Percentiles rank a stretch among this genome's conserved stretches.
Evolutionary conservation across 805 yeast genomes (phyloP).

Genomic region (Metschnikowia similis): DNA sequence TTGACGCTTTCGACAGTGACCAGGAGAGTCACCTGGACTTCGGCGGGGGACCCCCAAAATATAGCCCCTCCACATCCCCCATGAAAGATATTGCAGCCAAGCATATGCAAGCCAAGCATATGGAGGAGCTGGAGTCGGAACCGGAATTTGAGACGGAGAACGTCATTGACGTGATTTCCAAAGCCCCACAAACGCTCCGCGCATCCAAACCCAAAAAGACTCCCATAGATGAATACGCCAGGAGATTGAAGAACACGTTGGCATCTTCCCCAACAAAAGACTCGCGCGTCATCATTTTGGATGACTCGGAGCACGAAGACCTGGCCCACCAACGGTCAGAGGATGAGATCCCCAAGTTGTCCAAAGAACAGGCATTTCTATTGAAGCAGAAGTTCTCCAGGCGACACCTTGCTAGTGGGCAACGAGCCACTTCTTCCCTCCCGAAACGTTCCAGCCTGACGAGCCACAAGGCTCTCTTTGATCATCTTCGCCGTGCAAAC

Average conservation of each 20-base stretch:
- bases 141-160: conserved; percentile 9
- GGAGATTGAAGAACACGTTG: conserved; percentile 25
- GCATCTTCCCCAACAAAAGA: conserved; percentile 23
- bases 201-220: conserved; percentile 7
- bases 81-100: conserved; percentile 4
- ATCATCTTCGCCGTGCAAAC: conserved; percentile 39
- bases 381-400: conserved; percentile 31
- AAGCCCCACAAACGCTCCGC: conserved; percentile 1
- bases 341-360: conserved; percentile 25
- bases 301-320: conserved; percentile 25
- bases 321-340: conserved; percentile 3
- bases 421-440: conserved; percentile 1
- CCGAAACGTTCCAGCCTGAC: conserved; percentile 2
- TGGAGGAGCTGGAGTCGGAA: conserved; percentile 6
- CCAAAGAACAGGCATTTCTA: conserved; percentile 30
- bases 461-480: conserved; percentile 26
- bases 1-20: conserved; percentile 31
- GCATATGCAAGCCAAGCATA: neutral
- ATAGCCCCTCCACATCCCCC: conserved; percentile 35
- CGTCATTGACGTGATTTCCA: conserved; percentile 10
- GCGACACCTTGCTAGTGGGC: conserved; percentile 14
- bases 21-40: conserved; percentile 8
- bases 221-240: conserved; percentile 36
- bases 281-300: conserved; percentile 21
- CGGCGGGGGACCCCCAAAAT: conserved; percentile 10